Percentiles rank a stretch among this genome's conserved stretches.
phyloP scores from a whole-genome alignment of 2,329 filamentous ascomycete species.

The Sporothrix curviconia region DNA sequence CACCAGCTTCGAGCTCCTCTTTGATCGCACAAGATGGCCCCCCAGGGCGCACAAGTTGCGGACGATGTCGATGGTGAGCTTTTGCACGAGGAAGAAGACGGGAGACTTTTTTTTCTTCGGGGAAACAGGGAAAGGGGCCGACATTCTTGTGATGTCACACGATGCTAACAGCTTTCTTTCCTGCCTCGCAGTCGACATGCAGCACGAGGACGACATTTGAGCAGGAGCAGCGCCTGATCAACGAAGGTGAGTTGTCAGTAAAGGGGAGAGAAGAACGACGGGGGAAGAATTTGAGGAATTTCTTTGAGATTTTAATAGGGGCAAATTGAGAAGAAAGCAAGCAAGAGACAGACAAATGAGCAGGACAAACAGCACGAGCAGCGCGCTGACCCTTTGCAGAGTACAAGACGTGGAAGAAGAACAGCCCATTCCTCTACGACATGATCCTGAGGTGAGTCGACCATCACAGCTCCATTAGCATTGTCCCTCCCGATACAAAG shows the following conservation, averaged over 20 bases:
- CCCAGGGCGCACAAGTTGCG: conserved; percentile 34
- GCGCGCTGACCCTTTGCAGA: conserved; percentile 46
- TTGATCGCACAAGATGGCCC: conserved; percentile 35
- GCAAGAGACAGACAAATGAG: background rate
- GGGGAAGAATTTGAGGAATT: no score
- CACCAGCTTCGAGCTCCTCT: background rate
- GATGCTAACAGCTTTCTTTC: conserved; percentile 18
- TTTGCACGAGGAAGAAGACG: background rate
- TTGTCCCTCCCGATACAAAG: conserved; percentile 1
- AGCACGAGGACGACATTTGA: conserved; percentile 63
- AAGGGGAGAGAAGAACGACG: background rate
- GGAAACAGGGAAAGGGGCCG: no score
- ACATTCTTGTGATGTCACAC: background rate
- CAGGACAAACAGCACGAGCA: background rate
- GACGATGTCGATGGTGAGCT: conserved; percentile 45
- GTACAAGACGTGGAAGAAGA: conserved; percentile 99
- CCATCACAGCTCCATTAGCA: no score
- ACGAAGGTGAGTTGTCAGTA: conserved; percentile 58
- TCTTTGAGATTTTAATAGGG: no score
- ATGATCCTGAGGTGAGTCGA: conserved; percentile 84
- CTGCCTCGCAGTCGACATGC: conserved; percentile 38
- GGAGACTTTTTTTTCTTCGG: background rate
- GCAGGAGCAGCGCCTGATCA: conserved; percentile 79
- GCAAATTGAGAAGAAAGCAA: no score
- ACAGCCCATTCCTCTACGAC: conserved; percentile 95